Conservation (phyloP, 2,329 filamentous ascomycete species). For the Verticillium klebahnii region DNA sequence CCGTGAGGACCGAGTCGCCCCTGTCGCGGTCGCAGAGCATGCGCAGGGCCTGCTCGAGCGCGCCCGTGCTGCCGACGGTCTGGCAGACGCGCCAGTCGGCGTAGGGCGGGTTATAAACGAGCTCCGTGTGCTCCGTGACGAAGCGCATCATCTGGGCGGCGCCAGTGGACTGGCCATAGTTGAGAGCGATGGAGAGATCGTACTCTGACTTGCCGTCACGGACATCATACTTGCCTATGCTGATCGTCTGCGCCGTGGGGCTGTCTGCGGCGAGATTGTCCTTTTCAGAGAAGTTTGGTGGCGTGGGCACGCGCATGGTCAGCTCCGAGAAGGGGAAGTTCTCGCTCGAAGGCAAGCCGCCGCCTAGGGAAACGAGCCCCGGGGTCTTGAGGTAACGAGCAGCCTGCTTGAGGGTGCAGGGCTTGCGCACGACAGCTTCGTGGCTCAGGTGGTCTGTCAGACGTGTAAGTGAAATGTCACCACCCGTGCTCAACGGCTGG, state of each 20-base stretch:
- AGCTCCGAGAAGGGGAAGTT: constrained; percentile 90
- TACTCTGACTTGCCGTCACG: constrained; percentile 48
- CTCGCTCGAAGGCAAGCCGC: constrained; percentile 81
- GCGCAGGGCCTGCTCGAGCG: constrained; percentile 77
- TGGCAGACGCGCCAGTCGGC: constrained; percentile 83
- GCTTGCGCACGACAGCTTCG: constrained; percentile 58
- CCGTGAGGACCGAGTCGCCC: constrained; percentile 75
- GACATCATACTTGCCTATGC: constrained; percentile 80
- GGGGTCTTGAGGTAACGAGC: constrained; percentile 75
- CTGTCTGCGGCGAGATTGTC: constrained; percentile 45
- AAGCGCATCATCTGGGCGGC: constrained; percentile 84
- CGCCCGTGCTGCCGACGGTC: constrained; percentile 80
- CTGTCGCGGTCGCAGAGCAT: constrained; percentile 69
- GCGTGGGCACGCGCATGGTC: constrained; percentile 65
- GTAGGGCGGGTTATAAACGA: constrained; percentile 83
- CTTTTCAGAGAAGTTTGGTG: constrained; percentile 66
- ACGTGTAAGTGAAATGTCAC: background rate
- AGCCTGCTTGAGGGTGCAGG: constrained; percentile 75
- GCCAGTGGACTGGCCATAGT: constrained; percentile 87
- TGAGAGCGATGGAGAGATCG: constrained; percentile 84
- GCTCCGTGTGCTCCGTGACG: constrained; percentile 91
- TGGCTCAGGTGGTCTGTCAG: constrained; percentile 49
- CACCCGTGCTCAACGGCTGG: background rate
- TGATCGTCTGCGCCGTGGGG: constrained; percentile 51
- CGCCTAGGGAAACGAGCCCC: constrained; percentile 86